Conservation (phyloP, 441 rosid genomes). For the Gossypium lobatum region DNA sequence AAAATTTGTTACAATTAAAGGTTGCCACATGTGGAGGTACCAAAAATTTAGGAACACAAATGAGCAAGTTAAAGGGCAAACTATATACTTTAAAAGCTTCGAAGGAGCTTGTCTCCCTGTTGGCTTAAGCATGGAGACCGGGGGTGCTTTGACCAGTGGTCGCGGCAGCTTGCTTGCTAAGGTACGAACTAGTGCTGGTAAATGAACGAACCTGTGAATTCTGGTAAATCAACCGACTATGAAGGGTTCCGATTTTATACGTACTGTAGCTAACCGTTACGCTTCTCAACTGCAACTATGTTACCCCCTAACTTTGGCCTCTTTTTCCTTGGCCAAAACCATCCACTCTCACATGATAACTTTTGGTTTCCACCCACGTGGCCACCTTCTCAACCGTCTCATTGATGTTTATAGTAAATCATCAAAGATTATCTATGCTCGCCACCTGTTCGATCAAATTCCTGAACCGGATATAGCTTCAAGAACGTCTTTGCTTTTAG, state of each 20-base stretch:
- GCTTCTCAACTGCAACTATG: constrained; percentile 1
- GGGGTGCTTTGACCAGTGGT: no score
- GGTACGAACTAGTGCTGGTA: no score
- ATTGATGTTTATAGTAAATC: background rate
- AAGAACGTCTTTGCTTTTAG: background rate
- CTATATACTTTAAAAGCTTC: no score
- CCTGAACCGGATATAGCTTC: background rate
- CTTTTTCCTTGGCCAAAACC: background rate
- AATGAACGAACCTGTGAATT: no score
- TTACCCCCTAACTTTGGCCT: background rate
- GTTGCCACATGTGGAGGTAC: no score
- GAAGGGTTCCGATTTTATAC: background rate
- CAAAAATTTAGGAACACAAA: no score
- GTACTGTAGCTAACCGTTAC: background rate
- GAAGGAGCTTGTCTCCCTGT: no score
- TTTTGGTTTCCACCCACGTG: background rate
- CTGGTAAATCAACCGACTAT: background rate
- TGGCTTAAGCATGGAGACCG: no score
- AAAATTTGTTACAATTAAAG: no score
- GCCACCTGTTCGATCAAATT: background rate
- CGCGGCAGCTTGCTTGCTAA: no score
- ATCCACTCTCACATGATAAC: constrained; percentile 1
- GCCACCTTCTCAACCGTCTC: constrained; percentile 2
- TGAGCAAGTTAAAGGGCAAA: no score
- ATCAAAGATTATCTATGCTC: background rate